phyloP scores from a whole-genome alignment of 176 grass and related monocot genomes.

The Secale cereale region DNA sequence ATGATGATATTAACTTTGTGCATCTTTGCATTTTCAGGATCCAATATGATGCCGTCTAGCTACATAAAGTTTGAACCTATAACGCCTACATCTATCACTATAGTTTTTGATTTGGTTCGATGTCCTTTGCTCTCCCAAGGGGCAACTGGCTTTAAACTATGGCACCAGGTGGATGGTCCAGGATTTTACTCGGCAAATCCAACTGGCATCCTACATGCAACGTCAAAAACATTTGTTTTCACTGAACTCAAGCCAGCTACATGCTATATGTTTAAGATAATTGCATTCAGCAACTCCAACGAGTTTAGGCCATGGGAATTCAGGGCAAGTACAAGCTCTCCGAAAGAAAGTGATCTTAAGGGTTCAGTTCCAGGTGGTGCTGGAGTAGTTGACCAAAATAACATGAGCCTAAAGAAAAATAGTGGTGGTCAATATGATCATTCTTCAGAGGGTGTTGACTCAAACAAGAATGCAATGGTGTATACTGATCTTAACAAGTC shows the following conservation, averaged over 20 bases:
- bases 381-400: slow-evolving; percentile 20
- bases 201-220: slow-evolving; percentile 50
- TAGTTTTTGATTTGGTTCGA: slow-evolving; percentile 55
- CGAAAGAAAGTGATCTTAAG: slow-evolving; percentile 37
- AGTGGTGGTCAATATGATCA: slow-evolving; percentile 78
- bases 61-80: slow-evolving; percentile 71
- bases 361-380: slow-evolving; percentile 13
- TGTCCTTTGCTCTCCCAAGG: slow-evolving; percentile 25
- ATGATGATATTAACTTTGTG: slow-evolving; percentile 13
- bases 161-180: slow-evolving; percentile 52
- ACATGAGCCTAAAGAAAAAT: slow-evolving; percentile 68
- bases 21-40: slow-evolving; percentile 54
- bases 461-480: slow-evolving; percentile 65
- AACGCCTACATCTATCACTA: slow-evolving; percentile 41
- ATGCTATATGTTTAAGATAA: slow-evolving; percentile 68
- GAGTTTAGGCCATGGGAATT: slow-evolving; percentile 60
- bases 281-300: slow-evolving; percentile 48
- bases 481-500: slow-evolving; percentile 92
- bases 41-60: slow-evolving; percentile 29
- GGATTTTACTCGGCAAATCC: slow-evolving; percentile 39
- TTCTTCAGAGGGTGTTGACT: slow-evolving; percentile 82
- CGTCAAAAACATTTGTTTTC: slow-evolving; percentile 48
- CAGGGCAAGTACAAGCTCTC: slow-evolving; percentile 43
- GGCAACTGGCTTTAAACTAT: slow-evolving; percentile 57
- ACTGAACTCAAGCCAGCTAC: slow-evolving; percentile 59